Evolutionary conservation across 495 filamentous ascomycete species (phyloP), one percentile per base, ranked within the genome.

Genomic region (Platismatia glauca): DNA sequence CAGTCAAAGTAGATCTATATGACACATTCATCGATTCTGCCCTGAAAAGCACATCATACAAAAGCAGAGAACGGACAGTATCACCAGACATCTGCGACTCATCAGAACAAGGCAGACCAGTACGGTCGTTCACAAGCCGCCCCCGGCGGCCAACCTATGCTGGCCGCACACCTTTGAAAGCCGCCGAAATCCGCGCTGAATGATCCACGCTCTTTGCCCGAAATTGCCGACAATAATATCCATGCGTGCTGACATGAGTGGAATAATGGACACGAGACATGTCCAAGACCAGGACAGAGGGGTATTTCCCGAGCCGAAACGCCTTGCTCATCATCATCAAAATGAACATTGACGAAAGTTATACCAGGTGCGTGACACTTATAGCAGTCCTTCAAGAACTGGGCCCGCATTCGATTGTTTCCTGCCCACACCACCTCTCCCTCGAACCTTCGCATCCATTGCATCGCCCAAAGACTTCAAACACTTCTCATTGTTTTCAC

Each of bases 401-500:
- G 48, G 46, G 7, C 27, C 48, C 9, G 33, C 46, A 20, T 41
- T 44, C 31, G 59, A 65, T 31, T 61, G 41, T 46, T 58, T 56
- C 35, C 57, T 31, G 8, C 46, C 33, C 31, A 52, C 50, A 55
- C 59, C 63, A 13, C 61, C 61, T 29, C 62, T 64, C 5, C 56
- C 61, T 35, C 62, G 64, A 20, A 64, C 57, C 22, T 68, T 41
- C 34, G 60, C 63, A 41, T 85, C 80, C 38, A 79, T 78, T 67
- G 86, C 70, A 63, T 77, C 72, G 44, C 78, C 80, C 65, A 88
- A 86, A 62, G 83, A 80, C 63, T 78, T 68, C 46, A 93, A 76
- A 48, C 78, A 81, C 31, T 79, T 72, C 61, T 79, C 76, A 70
- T 95, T 89, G 67, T 79, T 76, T 58, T 87, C 87, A 35, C 78